Conservation (phyloP, 805 yeast species). For the Cyberlindnera suaveolens region DNA sequence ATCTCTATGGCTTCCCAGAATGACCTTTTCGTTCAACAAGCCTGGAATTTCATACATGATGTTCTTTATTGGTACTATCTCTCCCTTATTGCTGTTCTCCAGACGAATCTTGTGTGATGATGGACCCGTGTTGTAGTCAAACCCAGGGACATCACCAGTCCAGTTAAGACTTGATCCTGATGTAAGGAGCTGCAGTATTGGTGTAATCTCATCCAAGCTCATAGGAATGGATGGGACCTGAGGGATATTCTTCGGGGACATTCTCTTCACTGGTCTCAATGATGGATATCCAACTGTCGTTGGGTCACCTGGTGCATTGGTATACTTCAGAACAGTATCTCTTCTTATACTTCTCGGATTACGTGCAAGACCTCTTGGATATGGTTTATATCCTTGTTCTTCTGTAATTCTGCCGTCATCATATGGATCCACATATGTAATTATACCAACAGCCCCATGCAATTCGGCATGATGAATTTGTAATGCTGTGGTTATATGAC, state of each 20-base stretch:
- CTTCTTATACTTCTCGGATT: slow-evolving; percentile 55
- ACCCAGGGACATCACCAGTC: slow-evolving; percentile 34
- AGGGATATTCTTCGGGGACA: slow-evolving; percentile 39
- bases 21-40: slow-evolving; percentile 44
- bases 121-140: slow-evolving; percentile 44
- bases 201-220: slow-evolving; percentile 36
- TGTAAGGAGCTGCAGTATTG: slow-evolving; percentile 26
- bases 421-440: slow-evolving; percentile 44
- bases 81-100: slow-evolving; percentile 35
- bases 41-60: slow-evolving; percentile 53
- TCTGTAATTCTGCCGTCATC: slow-evolving; percentile 55
- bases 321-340: slow-evolving; percentile 52
- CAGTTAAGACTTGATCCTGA: slow-evolving; percentile 13
- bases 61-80: slow-evolving; percentile 36
- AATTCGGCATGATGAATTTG: slow-evolving; percentile 57
- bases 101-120: slow-evolving; percentile 29
- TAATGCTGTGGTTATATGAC: slow-evolving; percentile 43
- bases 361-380: slow-evolving; percentile 63
- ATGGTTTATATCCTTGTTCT: slow-evolving; percentile 48
- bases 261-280: slow-evolving; percentile 29
- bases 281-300: slow-evolving; percentile 69
- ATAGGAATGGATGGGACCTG: slow-evolving; percentile 49
- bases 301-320: slow-evolving; percentile 69
- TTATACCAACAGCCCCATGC: slow-evolving; percentile 56
- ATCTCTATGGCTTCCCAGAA: slow-evolving; percentile 54